These are phyloP conservation scores for Drechslerella stenobrocha DNA, from an alignment of 2,329 filamentous ascomycete species.

Conservation along the genomic window DNA sequence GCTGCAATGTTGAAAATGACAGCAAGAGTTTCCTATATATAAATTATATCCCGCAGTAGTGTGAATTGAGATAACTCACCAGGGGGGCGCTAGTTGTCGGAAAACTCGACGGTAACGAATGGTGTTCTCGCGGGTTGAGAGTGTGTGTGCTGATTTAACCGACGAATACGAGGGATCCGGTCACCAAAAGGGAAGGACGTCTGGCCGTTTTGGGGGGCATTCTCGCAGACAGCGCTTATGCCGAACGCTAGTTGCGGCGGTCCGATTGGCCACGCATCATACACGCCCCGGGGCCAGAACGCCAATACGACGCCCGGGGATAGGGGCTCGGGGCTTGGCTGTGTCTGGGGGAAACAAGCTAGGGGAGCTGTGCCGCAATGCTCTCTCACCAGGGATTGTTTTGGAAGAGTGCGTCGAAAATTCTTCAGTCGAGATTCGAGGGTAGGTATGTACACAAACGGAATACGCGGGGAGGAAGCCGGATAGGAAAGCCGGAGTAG, in stretches of 20 bases:
- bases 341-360: no score
- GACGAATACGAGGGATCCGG: constrained; percentile 5
- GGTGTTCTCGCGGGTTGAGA: constrained; percentile 17
- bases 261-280: neutral
- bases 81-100: constrained; percentile 39
- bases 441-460: no score
- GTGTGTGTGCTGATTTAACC: constrained; percentile 26
- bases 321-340: no score
- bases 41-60: constrained; percentile 1
- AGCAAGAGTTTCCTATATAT: neutral
- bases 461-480: no score
- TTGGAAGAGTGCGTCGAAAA: no score
- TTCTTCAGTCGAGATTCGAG: no score
- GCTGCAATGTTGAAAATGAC: no score
- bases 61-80: neutral
- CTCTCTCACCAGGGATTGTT: no score
- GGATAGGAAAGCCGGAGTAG: no score
- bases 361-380: no score
- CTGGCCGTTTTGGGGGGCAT: neutral
- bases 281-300: no score
- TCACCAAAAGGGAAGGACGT: neutral
- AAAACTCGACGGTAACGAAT: constrained; percentile 48
- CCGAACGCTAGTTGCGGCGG: neutral
- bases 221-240: constrained; percentile 13
- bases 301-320: no score